These are phyloP conservation scores for Vitis hybrid DNA, from an alignment of 177 flowering plant species.

Conservation along the genomic window DNA sequence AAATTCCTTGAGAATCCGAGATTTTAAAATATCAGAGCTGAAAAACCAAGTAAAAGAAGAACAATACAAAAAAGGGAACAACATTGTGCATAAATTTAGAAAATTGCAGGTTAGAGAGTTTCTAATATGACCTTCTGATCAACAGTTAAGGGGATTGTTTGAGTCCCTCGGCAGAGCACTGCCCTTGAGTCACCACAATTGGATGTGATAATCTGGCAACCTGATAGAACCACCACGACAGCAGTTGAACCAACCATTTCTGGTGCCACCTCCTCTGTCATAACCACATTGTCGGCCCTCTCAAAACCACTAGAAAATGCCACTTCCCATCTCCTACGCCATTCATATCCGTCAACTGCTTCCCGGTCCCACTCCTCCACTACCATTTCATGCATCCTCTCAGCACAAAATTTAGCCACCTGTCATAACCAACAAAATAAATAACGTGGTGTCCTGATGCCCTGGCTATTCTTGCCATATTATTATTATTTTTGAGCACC, in stretches of 20 bases:
- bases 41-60: not conserved
- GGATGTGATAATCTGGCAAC: conserved; percentile 66
- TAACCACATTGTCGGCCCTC: conserved; percentile 49
- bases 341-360: conserved; percentile 33
- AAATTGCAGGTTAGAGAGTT: not conserved
- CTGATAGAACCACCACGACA: conserved; percentile 52
- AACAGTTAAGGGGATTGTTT: conserved; percentile 54
- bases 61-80: not conserved
- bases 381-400: conserved; percentile 52
- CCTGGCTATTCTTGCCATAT: not conserved
- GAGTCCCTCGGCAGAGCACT: conserved; percentile 55
- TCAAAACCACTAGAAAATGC: conserved; percentile 48
- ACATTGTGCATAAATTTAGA: not conserved
- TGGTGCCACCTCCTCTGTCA: conserved; percentile 36
- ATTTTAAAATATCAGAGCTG: no score
- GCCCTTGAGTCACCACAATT: conserved; percentile 90
- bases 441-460: not conserved
- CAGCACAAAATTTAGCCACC: conserved; percentile 72
- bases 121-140: conserved; percentile 61
- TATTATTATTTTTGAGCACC: no score
- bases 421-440: conserved; percentile 15
- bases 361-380: conserved; percentile 56
- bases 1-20: no score
- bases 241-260: conserved; percentile 87
- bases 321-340: conserved; percentile 61